Conservation (phyloP, 768 basidiomycete species). For the Kwoniella mangroviensis region DNA sequence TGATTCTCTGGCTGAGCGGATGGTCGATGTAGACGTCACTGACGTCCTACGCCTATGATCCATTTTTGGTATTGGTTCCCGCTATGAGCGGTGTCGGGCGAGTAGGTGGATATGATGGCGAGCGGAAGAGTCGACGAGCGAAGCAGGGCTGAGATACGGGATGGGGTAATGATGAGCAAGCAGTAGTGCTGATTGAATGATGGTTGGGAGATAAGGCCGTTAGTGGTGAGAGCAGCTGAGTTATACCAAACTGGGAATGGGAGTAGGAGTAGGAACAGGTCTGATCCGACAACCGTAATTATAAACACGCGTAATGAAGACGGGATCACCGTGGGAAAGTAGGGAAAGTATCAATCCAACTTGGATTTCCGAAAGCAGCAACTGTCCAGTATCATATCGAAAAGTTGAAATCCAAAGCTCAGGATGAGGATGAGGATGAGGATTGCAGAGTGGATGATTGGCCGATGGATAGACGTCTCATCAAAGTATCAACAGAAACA, state of each 20-base stretch:
- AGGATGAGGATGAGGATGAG: background rate
- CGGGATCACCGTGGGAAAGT: conserved; percentile 12
- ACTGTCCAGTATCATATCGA: background rate
- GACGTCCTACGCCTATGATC: conserved; percentile 18
- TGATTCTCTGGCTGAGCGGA: conserved; percentile 16
- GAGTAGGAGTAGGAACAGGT: background rate
- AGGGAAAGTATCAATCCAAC: conserved; percentile 1
- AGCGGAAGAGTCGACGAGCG: background rate
- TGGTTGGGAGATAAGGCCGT: background rate
- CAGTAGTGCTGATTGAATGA: conserved; percentile 2
- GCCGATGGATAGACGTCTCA: background rate
- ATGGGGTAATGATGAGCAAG: background rate
- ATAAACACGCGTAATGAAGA: conserved; percentile 11
- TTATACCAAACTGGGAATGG: background rate
- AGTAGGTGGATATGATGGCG: background rate
- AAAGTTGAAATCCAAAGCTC: conserved; percentile 7
- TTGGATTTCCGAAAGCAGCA: background rate
- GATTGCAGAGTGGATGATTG: conserved; percentile 7
- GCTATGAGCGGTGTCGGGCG: background rate
- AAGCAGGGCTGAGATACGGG: too few relatives aligned
- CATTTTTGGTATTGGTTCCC: conserved; percentile 2
- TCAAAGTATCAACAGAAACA: background rate
- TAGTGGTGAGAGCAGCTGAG: too few relatives aligned
- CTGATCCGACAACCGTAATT: conserved; percentile 5
- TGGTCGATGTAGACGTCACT: conserved; percentile 20